Evolutionary conservation across 1,284 basidiomycete species (phyloP), one percentile per base, ranked within the genome.

Genomic region (Ganoderma sinense): DNA sequence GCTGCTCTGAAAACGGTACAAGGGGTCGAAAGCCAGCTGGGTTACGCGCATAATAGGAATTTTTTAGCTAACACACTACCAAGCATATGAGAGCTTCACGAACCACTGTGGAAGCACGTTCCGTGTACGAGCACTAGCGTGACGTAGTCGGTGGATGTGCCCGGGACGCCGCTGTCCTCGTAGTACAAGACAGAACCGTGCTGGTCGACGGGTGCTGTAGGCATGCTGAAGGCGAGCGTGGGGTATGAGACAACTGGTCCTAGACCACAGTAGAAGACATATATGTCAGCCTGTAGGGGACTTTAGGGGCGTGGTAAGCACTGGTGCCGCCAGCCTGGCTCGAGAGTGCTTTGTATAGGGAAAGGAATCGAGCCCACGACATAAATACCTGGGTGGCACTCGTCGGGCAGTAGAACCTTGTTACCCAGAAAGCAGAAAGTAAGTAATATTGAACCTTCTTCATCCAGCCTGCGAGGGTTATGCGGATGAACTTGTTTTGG

Each of bases 81-180:
- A 1, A 36, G 10, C 7, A 36, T 36, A 36, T 36, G 36, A 10
- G 36, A 10, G 10, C 36, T 6, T 36, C 36, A 36, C 77, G 40
- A 55, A 77, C 77, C 77, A 10, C 73, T 56, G 33, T 75, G 73
- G 53, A 77, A 78, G 51, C 71, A 72, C 1, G 75, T 74, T 36
- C 77, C 77, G 43, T 78, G 77, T 2, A 78, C 66, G 20, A 76
- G 69, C 29, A 78, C 73, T 8, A 78, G 48, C 0, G 77, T 78
- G 14, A 69, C 68, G 36, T 78, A 78, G 20, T 63, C 51, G 10
- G 26, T 36, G 10, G 65, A 66, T 5, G 39, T 64, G 1, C 11
- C 3, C 0, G 73, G 74, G 16, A 55, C 56, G 33, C 73, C 73
- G 45, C 65, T 71, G 43, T 75, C 74, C 29, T 74, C 73, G 31